Conservation (phyloP, 768 basidiomycete genomes). For the Agrocybe pediades region DNA sequence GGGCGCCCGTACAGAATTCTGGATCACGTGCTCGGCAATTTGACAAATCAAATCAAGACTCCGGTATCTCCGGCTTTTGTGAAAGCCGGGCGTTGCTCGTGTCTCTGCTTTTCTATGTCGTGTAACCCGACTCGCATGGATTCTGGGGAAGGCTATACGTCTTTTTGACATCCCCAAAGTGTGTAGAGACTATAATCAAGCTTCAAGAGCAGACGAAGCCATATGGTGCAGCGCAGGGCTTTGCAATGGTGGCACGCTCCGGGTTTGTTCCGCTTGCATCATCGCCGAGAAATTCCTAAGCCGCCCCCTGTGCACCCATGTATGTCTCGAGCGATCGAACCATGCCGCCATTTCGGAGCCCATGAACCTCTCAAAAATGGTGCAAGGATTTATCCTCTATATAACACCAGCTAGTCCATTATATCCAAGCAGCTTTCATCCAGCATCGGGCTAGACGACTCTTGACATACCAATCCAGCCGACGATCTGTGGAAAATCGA, state of each 20-base stretch:
- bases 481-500: not conserved
- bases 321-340: not conserved
- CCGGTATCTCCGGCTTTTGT: not conserved
- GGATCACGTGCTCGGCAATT: too few species aligned
- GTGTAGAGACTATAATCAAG: not conserved
- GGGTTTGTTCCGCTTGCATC: not conserved
- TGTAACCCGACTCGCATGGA: not conserved
- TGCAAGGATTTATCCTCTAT: not conserved
- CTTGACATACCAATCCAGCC: too few species aligned
- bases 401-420: too few species aligned
- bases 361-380: not conserved
- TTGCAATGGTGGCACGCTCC: not conserved
- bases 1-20: too few species aligned
- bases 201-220: not conserved
- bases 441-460: too few species aligned
- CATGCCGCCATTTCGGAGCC: not conserved
- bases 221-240: not conserved
- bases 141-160: not conserved
- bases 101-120: not conserved
- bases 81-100: not conserved
- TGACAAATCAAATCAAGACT: too few species aligned
- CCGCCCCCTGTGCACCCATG: too few species aligned
- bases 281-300: not conserved
- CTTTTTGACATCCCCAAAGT: not conserved
- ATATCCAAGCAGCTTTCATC: too few species aligned